Conservation (phyloP, 208 protist genomes). For the Acanthamoeba healyi region DNA sequence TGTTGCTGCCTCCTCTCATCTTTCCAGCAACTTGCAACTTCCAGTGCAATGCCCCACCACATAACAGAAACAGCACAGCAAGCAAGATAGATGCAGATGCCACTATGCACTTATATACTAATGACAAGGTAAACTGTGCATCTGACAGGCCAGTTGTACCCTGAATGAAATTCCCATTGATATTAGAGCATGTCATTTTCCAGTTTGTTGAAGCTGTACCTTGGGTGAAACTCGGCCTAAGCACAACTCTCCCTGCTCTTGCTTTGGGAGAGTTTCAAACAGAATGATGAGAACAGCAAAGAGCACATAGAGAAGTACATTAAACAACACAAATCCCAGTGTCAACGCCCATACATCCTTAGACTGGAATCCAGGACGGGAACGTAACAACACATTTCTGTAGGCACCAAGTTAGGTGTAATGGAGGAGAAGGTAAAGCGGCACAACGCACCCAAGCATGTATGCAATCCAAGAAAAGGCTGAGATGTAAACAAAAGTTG, state of each 20-base stretch:
- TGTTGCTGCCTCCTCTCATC: not conserved
- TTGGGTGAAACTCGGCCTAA: not conserved
- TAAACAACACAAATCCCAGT: not conserved
- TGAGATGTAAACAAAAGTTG: not conserved
- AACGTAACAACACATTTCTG: not conserved
- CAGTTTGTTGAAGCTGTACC: too few species aligned
- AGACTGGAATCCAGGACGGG: not conserved
- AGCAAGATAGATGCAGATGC: not conserved
- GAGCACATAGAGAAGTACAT: not conserved
- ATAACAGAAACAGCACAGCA: not conserved
- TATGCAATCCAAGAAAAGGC: conserved; percentile 7
- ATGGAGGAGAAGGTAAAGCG: too few species aligned
- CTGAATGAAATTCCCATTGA: too few species aligned
- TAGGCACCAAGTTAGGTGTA: not conserved
- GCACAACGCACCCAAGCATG: not conserved
- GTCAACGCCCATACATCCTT: not conserved
- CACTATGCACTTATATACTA: not conserved
- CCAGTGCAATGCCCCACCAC: not conserved
- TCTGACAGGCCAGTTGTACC: not conserved
- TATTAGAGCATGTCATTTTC: too few species aligned
- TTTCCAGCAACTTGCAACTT: not conserved
- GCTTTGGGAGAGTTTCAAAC: not conserved
- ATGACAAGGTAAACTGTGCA: not conserved
- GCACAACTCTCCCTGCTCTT: not conserved
- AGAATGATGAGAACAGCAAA: not conserved